phyloP scores from a whole-genome alignment of 768 basidiomycete species.

The Suillus sp. region DNA sequence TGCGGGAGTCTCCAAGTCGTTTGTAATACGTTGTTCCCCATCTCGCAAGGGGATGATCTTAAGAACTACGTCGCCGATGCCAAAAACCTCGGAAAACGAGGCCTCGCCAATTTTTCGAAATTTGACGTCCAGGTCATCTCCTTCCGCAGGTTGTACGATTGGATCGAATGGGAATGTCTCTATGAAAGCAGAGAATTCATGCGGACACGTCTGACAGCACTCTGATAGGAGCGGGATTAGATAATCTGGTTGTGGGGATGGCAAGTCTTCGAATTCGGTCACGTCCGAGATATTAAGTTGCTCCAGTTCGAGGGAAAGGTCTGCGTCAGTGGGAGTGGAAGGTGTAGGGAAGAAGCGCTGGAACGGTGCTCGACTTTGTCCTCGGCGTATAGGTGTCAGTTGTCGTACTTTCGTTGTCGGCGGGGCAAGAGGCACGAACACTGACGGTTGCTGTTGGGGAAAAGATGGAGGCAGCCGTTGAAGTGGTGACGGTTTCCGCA shows the following conservation, averaged over 20 bases:
- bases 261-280: conserved; percentile 48
- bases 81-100: conserved; percentile 95
- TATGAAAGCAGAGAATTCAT: conserved; percentile 84
- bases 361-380: conserved; percentile 36
- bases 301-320: conserved; percentile 38
- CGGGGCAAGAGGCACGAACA: conserved; percentile 22
- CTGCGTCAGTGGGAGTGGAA: conserved; percentile 55
- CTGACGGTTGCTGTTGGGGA: conserved; percentile 10
- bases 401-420: conserved; percentile 51
- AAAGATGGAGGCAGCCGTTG: neutral
- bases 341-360: conserved; percentile 53
- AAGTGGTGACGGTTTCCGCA: conserved; percentile 10
- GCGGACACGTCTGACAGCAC: conserved; percentile 66
- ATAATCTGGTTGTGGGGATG: conserved; percentile 49
- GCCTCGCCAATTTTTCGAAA: conserved; percentile 96
- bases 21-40: conserved; percentile 39
- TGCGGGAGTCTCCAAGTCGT: conserved; percentile 57
- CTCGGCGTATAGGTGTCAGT: conserved; percentile 66
- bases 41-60: conserved; percentile 82
- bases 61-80: conserved; percentile 84
- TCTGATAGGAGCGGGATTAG: conserved; percentile 68
- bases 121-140: conserved; percentile 31
- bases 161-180: conserved; percentile 77
- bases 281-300: conserved; percentile 50
- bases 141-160: conserved; percentile 45